These are phyloP conservation scores for Pinguiococcus pyrenoidosus DNA, from an alignment of 108 stramenopile species.

Conservation along the genomic window DNA sequence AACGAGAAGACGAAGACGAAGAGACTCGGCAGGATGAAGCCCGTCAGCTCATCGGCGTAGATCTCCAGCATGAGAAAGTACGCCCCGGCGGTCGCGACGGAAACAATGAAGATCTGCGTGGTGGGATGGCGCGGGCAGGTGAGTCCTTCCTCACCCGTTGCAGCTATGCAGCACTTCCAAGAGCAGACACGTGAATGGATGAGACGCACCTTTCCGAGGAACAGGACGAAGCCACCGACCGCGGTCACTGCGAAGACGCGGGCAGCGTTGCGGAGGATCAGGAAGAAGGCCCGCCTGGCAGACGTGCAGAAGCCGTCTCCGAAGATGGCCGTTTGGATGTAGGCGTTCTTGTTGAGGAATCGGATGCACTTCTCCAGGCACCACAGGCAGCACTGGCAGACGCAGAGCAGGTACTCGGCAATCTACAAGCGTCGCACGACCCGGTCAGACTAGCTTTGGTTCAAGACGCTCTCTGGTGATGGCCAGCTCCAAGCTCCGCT, in stretches of 20 bases:
- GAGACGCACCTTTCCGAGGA: constrained; percentile 68
- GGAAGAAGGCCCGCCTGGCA: constrained; percentile 12
- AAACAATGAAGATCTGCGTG: no score
- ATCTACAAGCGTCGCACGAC: not conserved
- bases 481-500: no score
- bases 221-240: constrained; percentile 45
- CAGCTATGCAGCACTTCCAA: no score
- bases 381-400: constrained; percentile 20
- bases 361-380: constrained; percentile 29
- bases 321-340: constrained; percentile 20
- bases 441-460: not conserved
- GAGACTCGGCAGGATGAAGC: constrained; percentile 46
- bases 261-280: constrained; percentile 13
- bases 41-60: constrained; percentile 11
- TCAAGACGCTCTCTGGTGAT: no score
- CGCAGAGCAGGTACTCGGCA: constrained; percentile 4
- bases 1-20: constrained; percentile 40
- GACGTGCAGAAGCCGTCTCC: constrained; percentile 7
- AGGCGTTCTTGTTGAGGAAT: constrained; percentile 31
- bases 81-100: no score
- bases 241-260: constrained; percentile 15
- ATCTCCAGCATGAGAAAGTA: no score
- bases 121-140: no score
- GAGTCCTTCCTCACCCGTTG: no score
- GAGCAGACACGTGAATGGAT: no score